Conservation (phyloP, 2,329 filamentous ascomycete species). For the Calcarisporium arbuscula region DNA sequence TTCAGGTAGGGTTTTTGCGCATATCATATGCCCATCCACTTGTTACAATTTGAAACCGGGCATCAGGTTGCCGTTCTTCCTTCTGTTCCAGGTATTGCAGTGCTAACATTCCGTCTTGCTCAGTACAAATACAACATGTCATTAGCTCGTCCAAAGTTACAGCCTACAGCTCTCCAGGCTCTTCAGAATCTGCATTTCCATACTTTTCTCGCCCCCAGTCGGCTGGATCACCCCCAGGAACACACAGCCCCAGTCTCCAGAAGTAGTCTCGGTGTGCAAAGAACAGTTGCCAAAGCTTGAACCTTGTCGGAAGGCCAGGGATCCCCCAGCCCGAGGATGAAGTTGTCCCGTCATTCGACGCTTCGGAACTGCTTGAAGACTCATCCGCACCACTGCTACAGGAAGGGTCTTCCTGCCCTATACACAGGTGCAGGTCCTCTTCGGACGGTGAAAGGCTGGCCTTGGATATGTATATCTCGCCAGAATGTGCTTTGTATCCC, state of each 20-base stretch:
- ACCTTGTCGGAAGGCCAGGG: slow-evolving; percentile 50
- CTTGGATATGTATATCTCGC: slow-evolving; percentile 82
- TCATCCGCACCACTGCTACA: slow-evolving; percentile 62
- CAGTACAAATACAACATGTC: no score
- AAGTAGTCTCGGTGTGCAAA: slow-evolving; percentile 97
- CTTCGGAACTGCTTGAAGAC: slow-evolving; percentile 15
- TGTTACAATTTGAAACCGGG: no score
- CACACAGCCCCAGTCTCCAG: slow-evolving; percentile 83
- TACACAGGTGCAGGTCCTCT: slow-evolving; percentile 64
- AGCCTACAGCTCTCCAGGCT: slow-evolving; percentile 31
- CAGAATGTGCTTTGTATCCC: slow-evolving; percentile 79
- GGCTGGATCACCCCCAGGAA: slow-evolving; percentile 69
- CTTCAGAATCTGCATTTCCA: no score
- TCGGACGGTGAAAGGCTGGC: slow-evolving; percentile 59
- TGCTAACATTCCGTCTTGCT: no score
- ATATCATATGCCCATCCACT: no score
- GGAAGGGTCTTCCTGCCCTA: slow-evolving; percentile 60
- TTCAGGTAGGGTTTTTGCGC: no score
- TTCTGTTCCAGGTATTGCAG: no score
- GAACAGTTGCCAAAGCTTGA: slow-evolving; percentile 86
- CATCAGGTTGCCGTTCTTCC: no score
- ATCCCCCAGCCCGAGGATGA: no score
- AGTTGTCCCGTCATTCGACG: slow-evolving; percentile 23
- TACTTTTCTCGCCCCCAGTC: slow-evolving; percentile 55
- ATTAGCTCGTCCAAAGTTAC: slow-evolving; percentile 2